phyloP scores from a whole-genome alignment of 2,329 filamentous ascomycete species.

The Claviceps lovelessii region DNA sequence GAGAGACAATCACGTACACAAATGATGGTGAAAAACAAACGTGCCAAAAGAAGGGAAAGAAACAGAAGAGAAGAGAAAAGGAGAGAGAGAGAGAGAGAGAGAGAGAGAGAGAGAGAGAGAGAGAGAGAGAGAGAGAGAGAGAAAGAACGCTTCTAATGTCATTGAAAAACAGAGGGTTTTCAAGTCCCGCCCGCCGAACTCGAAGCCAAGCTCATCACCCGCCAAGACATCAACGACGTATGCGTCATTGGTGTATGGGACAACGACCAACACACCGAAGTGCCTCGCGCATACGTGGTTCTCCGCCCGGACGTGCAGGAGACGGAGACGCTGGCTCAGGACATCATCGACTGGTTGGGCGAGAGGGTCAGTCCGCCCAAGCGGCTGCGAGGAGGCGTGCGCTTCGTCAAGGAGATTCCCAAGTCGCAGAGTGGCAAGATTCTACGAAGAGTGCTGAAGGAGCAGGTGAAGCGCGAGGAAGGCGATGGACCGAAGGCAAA shows the following conservation, averaged over 20 bases:
- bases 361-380: constrained; percentile 52
- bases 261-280: constrained; percentile 47
- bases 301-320: constrained; percentile 21
- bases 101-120: background rate
- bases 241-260: constrained; percentile 50
- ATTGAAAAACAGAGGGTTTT: constrained; percentile 37
- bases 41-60: no score
- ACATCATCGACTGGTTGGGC: constrained; percentile 27
- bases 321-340: constrained; percentile 18
- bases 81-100: background rate
- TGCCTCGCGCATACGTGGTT: constrained; percentile 39
- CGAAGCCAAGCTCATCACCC: constrained; percentile 32
- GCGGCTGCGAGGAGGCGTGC: constrained; percentile 54
- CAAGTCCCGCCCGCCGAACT: constrained; percentile 58
- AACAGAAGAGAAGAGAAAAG: background rate
- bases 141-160: background rate
- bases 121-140: background rate
- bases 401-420: constrained; percentile 52
- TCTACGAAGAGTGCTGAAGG: constrained; percentile 34
- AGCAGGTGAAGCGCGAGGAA: constrained; percentile 23
- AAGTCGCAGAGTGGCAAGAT: constrained; percentile 49
- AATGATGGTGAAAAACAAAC: no score
- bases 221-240: constrained; percentile 38
- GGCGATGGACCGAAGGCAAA: constrained; percentile 17
- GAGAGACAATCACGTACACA: no score